These are phyloP conservation scores for Hypomontagnella submonticulosa DNA, from an alignment of 495 filamentous ascomycete genomes.

Conservation along the genomic window DNA sequence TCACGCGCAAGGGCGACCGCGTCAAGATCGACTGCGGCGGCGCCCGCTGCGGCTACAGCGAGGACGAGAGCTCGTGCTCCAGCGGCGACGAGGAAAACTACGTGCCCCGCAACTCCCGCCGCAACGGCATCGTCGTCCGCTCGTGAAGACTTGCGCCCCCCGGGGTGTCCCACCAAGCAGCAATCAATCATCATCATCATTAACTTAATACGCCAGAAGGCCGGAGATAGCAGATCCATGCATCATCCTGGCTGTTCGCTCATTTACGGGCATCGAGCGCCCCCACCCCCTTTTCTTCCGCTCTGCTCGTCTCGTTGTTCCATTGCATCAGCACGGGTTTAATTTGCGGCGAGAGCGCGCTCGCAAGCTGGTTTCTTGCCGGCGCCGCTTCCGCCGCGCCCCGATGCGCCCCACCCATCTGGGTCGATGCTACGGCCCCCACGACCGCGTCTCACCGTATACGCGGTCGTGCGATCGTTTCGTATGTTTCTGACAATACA, in stretches of 20 bases:
- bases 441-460: conserved; percentile 25
- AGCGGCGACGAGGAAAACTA: conserved; percentile 67
- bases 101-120: conserved; percentile 69
- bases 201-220: conserved; percentile 41
- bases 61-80: conserved; percentile 65
- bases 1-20: conserved; percentile 89
- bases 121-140: conserved; percentile 82
- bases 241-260: conserved; percentile 46
- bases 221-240: conserved; percentile 38
- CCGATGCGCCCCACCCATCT: conserved; percentile 46
- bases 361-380: conserved; percentile 46
- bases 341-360: conserved; percentile 25
- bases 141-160: conserved; percentile 43
- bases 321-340: conserved; percentile 48
- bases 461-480: conserved; percentile 46
- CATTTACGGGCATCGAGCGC: conserved; percentile 44
- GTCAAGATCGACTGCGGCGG: conserved; percentile 96
- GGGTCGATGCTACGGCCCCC: conserved; percentile 53
- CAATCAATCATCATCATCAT: conserved; percentile 5
- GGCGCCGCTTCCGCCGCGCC: conserved; percentile 27
- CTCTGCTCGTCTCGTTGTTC: conserved; percentile 45
- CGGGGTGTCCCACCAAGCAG: conserved; percentile 47
- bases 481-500: conserved; percentile 47
- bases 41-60: conserved; percentile 80
- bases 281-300: conserved; percentile 22